phyloP scores from a whole-genome alignment of 352 stramenopile species.

The Phytophthora colocasiae region DNA sequence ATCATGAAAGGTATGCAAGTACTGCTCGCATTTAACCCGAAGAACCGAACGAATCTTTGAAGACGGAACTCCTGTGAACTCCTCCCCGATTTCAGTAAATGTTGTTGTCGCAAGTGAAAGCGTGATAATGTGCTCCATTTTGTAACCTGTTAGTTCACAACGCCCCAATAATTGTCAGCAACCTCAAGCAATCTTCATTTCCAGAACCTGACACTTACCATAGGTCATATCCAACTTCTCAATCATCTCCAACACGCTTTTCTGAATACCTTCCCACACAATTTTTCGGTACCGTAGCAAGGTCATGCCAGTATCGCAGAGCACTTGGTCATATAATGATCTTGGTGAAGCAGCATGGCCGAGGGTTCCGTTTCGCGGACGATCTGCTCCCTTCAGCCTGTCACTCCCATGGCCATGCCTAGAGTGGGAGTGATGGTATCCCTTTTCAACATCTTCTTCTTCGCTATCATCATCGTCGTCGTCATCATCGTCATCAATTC shows the following conservation, averaged over 20 bases:
- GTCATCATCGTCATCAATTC: constrained; percentile 84
- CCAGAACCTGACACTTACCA: constrained; percentile 39
- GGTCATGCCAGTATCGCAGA: constrained; percentile 84
- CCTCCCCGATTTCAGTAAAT: constrained; percentile 86
- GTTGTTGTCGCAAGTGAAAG: constrained; percentile 77
- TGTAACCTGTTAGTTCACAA: constrained; percentile 58
- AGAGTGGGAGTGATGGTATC: constrained; percentile 34
- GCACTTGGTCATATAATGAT: constrained; percentile 66
- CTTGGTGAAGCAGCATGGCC: constrained; percentile 36
- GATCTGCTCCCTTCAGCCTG: constrained; percentile 20
- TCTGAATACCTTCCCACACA: constrained; percentile 89
- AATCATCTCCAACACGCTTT: constrained; percentile 76
- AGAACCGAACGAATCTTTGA: constrained; percentile 74
- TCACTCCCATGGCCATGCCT: constrained; percentile 13
- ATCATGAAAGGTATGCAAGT: constrained; percentile 79
- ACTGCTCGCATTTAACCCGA: constrained; percentile 84
- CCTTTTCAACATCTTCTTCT: constrained; percentile 51
- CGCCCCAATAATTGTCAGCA: constrained; percentile 17
- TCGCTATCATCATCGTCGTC: constrained; percentile 77
- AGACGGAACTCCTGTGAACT: constrained; percentile 79
- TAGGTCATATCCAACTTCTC: constrained; percentile 78
- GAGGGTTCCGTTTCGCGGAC: constrained; percentile 44
- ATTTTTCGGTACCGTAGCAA: constrained; percentile 84
- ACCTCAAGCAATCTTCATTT: background rate
- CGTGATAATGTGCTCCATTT: constrained; percentile 89